phyloP scores from a whole-genome alignment of 2,329 filamentous ascomycete species.

The Chaetomiaceae sp. region DNA sequence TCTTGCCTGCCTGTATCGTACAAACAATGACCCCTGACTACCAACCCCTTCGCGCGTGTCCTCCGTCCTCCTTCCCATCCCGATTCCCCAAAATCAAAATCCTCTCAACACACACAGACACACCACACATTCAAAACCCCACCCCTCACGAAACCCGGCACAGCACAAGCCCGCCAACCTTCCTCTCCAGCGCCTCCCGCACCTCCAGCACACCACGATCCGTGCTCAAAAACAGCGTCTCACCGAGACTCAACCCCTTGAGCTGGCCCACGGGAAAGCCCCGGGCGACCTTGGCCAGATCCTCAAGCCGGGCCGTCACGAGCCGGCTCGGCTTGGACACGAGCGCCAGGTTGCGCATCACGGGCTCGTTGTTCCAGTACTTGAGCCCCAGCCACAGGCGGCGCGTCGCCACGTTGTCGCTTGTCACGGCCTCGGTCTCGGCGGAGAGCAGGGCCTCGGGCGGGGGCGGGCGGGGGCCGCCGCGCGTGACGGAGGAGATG shows the following conservation, averaged over 20 bases:
- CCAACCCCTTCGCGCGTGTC: not conserved
- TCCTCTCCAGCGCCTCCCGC: constrained; percentile 75
- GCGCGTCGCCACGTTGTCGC: constrained; percentile 65
- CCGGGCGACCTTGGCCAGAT: constrained; percentile 61
- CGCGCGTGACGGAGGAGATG: constrained; percentile 72
- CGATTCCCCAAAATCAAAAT: not conserved
- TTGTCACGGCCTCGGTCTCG: constrained; percentile 56
- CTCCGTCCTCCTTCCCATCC: not conserved
- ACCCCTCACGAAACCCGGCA: constrained; percentile 56
- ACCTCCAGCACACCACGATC: constrained; percentile 74
- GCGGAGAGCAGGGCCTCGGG: constrained; percentile 40
- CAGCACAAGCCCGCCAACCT: constrained; percentile 73
- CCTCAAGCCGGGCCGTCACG: constrained; percentile 59
- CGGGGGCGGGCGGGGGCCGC: constrained; percentile 52
- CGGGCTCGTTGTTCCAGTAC: constrained; percentile 79
- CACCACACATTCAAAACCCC: too few relatives aligned
- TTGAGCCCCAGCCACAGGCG: constrained; percentile 87
- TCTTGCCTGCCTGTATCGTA: constrained; percentile 9
- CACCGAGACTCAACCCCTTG: constrained; percentile 71
- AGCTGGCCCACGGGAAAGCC: constrained; percentile 67
- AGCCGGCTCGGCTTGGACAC: constrained; percentile 71
- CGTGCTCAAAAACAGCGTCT: constrained; percentile 76
- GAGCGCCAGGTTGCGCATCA: constrained; percentile 61
- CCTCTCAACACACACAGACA: not conserved
- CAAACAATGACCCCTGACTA: not conserved